Evolutionary conservation across 352 stramenopile genomes (phyloP).

Genomic region (Globisporangium camurandrum): DNA sequence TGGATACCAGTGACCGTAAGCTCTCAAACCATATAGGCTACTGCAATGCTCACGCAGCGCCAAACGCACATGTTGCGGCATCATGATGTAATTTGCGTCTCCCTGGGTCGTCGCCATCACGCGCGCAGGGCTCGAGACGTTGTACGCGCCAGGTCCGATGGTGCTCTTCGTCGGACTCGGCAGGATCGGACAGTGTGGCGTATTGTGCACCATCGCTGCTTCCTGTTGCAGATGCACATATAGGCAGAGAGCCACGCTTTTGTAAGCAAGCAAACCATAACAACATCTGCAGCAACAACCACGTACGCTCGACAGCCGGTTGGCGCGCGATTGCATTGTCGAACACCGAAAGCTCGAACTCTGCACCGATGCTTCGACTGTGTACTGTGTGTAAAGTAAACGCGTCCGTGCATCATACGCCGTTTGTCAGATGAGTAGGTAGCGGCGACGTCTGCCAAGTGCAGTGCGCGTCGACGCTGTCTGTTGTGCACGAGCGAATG

Average conservation of each 20-base stretch:
- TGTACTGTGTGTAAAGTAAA: slow-evolving; percentile 27
- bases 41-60: too few relatives aligned
- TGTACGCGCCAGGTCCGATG: slow-evolving; percentile 50
- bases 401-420: neutral
- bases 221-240: slow-evolving; percentile 19
- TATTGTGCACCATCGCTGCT: slow-evolving; percentile 69
- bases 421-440: too few relatives aligned
- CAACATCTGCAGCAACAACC: slow-evolving; percentile 1
- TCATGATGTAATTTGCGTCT: slow-evolving; percentile 66
- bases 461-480: too few relatives aligned
- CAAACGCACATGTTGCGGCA: slow-evolving; percentile 43
- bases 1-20: neutral
- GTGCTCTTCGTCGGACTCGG: slow-evolving; percentile 37
- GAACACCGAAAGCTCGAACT: slow-evolving; percentile 63
- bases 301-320: slow-evolving; percentile 43
- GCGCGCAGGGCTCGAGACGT: slow-evolving; percentile 9
- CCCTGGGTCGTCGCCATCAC: slow-evolving; percentile 21
- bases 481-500: too few relatives aligned
- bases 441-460: too few relatives aligned
- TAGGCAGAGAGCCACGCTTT: neutral
- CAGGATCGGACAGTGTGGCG: slow-evolving; percentile 53
- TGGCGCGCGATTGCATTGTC: slow-evolving; percentile 46
- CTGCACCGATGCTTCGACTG: slow-evolving; percentile 47
- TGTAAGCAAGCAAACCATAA: too few relatives aligned
- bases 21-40: neutral